Evolutionary conservation across 2,329 filamentous ascomycete species (phyloP).

Genomic region (Xylariaceae sp.): DNA sequence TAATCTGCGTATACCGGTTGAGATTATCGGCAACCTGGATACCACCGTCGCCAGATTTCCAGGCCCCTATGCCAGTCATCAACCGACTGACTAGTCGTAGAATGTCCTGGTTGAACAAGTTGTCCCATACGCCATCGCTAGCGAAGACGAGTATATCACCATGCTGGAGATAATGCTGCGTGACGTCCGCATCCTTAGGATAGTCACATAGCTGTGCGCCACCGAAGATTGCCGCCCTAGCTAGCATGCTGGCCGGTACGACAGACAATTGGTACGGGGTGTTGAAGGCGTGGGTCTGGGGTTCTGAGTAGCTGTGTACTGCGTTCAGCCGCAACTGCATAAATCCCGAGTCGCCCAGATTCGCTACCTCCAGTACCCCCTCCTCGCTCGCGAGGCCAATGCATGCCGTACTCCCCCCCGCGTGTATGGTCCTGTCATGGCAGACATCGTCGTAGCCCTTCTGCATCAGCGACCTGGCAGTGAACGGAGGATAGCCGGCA

Average conservation of each 20-base stretch:
- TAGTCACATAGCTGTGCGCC: slow-evolving; percentile 79
- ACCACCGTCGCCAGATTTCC: slow-evolving; percentile 65
- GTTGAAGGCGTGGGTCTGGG: slow-evolving; percentile 97
- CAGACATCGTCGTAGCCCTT: slow-evolving; percentile 82
- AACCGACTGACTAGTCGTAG: slow-evolving; percentile 75
- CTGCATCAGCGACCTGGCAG: slow-evolving; percentile 75
- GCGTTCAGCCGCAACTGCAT: slow-evolving; percentile 83
- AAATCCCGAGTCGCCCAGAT: slow-evolving; percentile 94
- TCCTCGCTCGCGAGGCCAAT: slow-evolving; percentile 76
- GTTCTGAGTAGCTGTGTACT: slow-evolving; percentile 78
- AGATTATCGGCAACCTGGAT: slow-evolving; percentile 67
- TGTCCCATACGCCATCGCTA: slow-evolving; percentile 95
- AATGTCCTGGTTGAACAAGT: slow-evolving; percentile 88
- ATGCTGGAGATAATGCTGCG: slow-evolving; percentile 75
- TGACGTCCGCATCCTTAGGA: slow-evolving; percentile 81
- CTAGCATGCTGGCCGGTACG: slow-evolving; percentile 77
- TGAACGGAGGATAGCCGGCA: slow-evolving; percentile 44
- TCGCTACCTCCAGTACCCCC: slow-evolving; percentile 83
- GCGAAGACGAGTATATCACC: slow-evolving; percentile 94
- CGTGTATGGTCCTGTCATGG: slow-evolving; percentile 70
- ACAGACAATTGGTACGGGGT: slow-evolving; percentile 94
- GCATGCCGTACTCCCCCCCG: slow-evolving; percentile 90
- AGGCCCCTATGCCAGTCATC: slow-evolving; percentile 76
- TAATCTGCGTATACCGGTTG: slow-evolving; percentile 48
- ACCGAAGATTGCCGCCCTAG: slow-evolving; percentile 81